Percentiles rank a stretch among this genome's conserved stretches.
Conservation (phyloP, 192 early-diverging fungal species). For the Rhizoclosmatium globosum region DNA sequence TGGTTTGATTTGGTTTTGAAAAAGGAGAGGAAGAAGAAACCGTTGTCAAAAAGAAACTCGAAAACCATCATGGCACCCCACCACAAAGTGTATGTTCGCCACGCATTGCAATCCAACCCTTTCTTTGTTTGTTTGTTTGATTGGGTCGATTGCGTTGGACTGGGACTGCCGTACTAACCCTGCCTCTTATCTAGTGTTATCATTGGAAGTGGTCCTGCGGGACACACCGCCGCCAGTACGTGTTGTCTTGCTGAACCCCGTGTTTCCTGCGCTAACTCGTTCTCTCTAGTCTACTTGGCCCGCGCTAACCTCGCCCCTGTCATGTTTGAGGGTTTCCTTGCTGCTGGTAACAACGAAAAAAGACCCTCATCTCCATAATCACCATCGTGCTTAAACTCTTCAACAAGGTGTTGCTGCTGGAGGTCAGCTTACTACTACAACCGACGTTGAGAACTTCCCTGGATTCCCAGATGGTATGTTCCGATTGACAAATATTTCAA, state of each 20-base stretch:
- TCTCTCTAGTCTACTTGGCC: constrained; percentile 51
- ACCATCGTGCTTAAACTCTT: neutral
- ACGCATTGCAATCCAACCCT: neutral
- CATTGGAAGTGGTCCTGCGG: constrained; percentile 79
- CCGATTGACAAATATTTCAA: neutral
- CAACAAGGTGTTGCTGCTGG: constrained; percentile 68
- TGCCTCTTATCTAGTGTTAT: constrained; percentile 16
- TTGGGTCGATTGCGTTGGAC: too few relatives aligned
- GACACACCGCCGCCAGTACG: constrained; percentile 96
- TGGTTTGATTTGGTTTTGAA: neutral
- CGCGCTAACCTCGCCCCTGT: constrained; percentile 89
- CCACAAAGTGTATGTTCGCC: constrained; percentile 11
- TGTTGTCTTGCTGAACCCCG: constrained; percentile 31
- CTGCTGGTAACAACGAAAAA: constrained; percentile 20
- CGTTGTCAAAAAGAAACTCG: constrained; percentile 6
- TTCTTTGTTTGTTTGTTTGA: too few relatives aligned
- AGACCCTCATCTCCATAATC: neutral
- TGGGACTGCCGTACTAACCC: neutral
- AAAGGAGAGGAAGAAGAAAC: neutral
- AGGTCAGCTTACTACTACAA: constrained; percentile 93
- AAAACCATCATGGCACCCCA: constrained; percentile 10
- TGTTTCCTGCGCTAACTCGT: neutral
- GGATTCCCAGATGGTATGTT: constrained; percentile 79
- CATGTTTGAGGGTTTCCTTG: constrained; percentile 57
- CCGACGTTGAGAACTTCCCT: constrained; percentile 85